Conservation (phyloP, 345 rosid genomes). For the Xanthoceras sorbifolium region DNA sequence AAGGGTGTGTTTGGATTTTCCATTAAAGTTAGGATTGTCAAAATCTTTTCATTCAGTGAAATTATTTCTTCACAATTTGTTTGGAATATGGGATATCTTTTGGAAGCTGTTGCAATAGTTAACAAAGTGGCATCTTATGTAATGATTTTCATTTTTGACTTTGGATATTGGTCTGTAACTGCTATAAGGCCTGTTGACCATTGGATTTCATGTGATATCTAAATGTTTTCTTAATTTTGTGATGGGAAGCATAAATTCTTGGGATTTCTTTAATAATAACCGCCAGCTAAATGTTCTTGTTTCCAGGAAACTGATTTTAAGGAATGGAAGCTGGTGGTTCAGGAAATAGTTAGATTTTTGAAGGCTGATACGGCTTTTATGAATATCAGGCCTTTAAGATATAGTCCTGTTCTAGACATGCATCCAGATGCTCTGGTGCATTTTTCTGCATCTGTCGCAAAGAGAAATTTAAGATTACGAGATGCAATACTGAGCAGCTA, state of each 20-base stretch:
- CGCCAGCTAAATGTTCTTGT: slow-evolving; percentile 25
- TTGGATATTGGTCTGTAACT: not conserved
- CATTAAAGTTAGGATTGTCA: not conserved
- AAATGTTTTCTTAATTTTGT: slow-evolving; percentile 9
- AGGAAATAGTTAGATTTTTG: slow-evolving; percentile 89
- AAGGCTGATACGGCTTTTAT: slow-evolving; percentile 91
- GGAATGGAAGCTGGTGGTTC: slow-evolving; percentile 98
- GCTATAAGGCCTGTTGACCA: not conserved
- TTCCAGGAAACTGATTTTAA: slow-evolving; percentile 92
- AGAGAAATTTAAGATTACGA: slow-evolving; percentile 66
- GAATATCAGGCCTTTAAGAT: slow-evolving; percentile 95
- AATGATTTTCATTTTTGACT: not conserved
- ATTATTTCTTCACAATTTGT: not conserved
- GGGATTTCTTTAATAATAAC: slow-evolving; percentile 26
- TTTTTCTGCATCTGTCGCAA: slow-evolving; percentile 42
- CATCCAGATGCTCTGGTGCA: slow-evolving; percentile 65
- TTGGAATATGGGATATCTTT: not conserved
- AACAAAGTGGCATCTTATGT: not conserved
- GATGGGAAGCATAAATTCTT: not conserved
- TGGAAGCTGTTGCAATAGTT: not conserved
- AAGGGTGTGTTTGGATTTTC: slow-evolving; percentile 11
- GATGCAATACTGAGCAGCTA: slow-evolving; percentile 92
- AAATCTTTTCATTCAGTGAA: not conserved
- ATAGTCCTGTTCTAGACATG: slow-evolving; percentile 80
- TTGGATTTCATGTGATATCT: slow-evolving; percentile 5